A percentile compares a stretch with the other conserved stretches of the same genome.
phyloP scores from a whole-genome alignment of 495 filamentous ascomycete genomes.

The Penicillium alfredii region DNA sequence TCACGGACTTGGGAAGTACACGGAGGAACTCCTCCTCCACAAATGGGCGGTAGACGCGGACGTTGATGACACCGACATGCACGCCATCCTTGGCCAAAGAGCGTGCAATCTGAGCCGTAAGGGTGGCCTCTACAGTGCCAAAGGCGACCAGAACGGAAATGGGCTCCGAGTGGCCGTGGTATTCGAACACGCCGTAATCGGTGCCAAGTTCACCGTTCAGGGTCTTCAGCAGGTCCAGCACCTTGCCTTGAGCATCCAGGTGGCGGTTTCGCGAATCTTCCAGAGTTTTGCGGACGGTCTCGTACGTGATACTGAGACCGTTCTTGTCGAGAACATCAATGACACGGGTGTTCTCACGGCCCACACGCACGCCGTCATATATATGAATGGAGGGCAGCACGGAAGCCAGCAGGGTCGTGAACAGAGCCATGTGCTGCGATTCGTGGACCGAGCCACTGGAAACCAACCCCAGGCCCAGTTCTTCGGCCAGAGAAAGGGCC shows the following conservation, averaged over 20 bases:
- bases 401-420: conserved; percentile 75
- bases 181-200: conserved; percentile 88
- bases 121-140: conserved; percentile 80
- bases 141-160: conserved; percentile 84
- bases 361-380: conserved; percentile 84
- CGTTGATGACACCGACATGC: conserved; percentile 80
- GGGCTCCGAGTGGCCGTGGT: conserved; percentile 74
- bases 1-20: conserved; percentile 66
- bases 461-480: conserved; percentile 80
- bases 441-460: conserved; percentile 83
- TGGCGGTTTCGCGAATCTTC: conserved; percentile 60
- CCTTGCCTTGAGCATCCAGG: conserved; percentile 65
- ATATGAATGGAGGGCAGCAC: conserved; percentile 82
- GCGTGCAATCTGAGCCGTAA: conserved; percentile 74
- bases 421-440: conserved; percentile 89
- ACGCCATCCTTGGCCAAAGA: conserved; percentile 63
- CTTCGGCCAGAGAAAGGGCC: conserved; percentile 77
- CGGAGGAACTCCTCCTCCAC: conserved; percentile 87
- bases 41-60: conserved; percentile 91
- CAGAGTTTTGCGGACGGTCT: conserved; percentile 56
- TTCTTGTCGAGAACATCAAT: conserved; percentile 75
- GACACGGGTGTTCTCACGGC: conserved; percentile 77
- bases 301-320: conserved; percentile 65
- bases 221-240: conserved; percentile 64
- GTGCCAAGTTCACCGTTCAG: conserved; percentile 94